These are phyloP conservation scores for Plantago elongata DNA, from an alignment of 257 asterid genomes.

Conservation along the genomic window DNA sequence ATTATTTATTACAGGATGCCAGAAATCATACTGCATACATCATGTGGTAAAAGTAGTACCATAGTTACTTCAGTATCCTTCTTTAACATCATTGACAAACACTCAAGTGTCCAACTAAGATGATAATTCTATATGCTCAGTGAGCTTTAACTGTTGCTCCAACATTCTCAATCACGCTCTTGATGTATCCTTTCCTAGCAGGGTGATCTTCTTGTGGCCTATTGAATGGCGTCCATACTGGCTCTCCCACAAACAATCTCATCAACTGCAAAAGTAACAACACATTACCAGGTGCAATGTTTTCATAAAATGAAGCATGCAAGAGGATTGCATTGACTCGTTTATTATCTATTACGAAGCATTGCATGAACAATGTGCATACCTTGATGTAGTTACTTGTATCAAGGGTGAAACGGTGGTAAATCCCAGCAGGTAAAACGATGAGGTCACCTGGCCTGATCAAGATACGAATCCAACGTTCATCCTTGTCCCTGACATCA, in stretches of 20 bases:
- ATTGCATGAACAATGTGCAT: neutral
- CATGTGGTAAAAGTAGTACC: too few relatives aligned
- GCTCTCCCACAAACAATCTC: slow-evolving; percentile 90
- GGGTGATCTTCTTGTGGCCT: slow-evolving; percentile 85
- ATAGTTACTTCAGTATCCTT: too few relatives aligned
- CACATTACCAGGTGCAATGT: neutral
- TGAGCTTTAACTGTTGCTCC: slow-evolving; percentile 45
- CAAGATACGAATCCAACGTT: slow-evolving; percentile 75
- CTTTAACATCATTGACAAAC: too few relatives aligned
- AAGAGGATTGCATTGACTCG: too few relatives aligned
- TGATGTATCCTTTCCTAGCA: slow-evolving; percentile 50
- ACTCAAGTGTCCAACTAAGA: too few relatives aligned
- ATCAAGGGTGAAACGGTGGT: slow-evolving; percentile 84
- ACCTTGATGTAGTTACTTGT: slow-evolving; percentile 70
- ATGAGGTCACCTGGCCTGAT: slow-evolving; percentile 76
- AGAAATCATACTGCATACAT: too few relatives aligned
- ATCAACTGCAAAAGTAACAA: slow-evolving; percentile 43
- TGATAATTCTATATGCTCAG: slow-evolving; percentile 16
- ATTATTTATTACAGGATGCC: too few relatives aligned
- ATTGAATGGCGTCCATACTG: slow-evolving; percentile 75
- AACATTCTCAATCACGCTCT: slow-evolving; percentile 28
- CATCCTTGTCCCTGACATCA: slow-evolving; percentile 65
- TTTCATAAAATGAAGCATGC: neutral
- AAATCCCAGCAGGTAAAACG: slow-evolving; percentile 80
- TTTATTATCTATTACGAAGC: too few relatives aligned